Base-by-base conservation (phyloP, 495 filamentous ascomycete species). In the Wilcoxina mikolae region DNA sequence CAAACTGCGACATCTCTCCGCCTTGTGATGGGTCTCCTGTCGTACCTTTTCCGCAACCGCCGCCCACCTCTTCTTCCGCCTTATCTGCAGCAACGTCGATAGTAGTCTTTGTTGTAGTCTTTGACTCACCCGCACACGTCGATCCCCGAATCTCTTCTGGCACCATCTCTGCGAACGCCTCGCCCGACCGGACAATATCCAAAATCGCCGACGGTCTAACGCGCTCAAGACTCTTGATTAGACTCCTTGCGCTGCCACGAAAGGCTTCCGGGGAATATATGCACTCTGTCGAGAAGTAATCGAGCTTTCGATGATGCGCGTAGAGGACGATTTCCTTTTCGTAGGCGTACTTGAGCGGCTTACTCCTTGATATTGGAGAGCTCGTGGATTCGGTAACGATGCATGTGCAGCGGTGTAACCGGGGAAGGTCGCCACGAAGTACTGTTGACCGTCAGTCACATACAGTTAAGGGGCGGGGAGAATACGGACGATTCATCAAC, bases 221-320 rank as follows among this genome's bases (percentile, higher is more conserved):
- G 56, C 83, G 82, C 73, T 98, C 91, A 24, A 98, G 69, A 61
- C 87, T 89, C 72, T 98, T 98, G 68, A 98, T 94, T 57, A 98
- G 70, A 18, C 80, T 83, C 48, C 91, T 78, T 5, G 91, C 91
- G 58, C 84, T 93, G 0, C 91, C 91, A 24, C 91, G 78, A 61
- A 98, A 98, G n/a, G 93, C 91, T 71, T 98, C 91, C 0, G 91
- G 91, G 47, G 87, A 94, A 70, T 98, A 98, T 52, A 96, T 87
- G 72, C 91, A 98, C 71, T 98, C 91, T 0, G 91, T 98, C 58
- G 80, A 90, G 70, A 98, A 98, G 70, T 98, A 98, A 67, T 96
- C 91, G 55, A 98, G 74, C 65, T 87, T 84, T 65, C 89, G 90
- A 70, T 98, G 87, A 59, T 95, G 85, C 17, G 91, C 91, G 66